Base-by-base conservation (phyloP, 2,329 filamentous ascomycete genomes). In the Lecanoromycetidae sp. region DNA sequence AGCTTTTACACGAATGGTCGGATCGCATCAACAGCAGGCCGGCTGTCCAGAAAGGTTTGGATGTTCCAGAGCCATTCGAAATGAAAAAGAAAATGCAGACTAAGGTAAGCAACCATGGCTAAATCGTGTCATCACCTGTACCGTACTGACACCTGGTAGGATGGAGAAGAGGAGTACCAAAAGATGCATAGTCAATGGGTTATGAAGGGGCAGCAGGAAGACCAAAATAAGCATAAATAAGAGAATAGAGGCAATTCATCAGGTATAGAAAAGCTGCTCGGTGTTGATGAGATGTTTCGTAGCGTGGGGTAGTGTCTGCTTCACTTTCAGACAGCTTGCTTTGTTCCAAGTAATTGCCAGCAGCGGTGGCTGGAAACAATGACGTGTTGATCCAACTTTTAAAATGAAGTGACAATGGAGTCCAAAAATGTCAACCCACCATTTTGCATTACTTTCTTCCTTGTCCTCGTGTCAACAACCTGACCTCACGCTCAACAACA, bases 121-220 rank as follows among this genome's bases (percentile, higher is more conserved):
- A 2, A 30, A 20, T 26, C 10, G 9, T 27, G 8, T 30, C 15
- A 45, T 19, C 25, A 27, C 6, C 10, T n/a, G n/a, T n/a, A n/a
- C 5, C 27, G 17, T 26, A 33, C 36, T 49, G 22, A 51, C 20
- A 15, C 0, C 20, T 12, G 27, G 8, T 23, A 51, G 51, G 51
- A 63, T 46, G 61, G 60, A 2, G 60, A 60, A 52, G 58, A 63
- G 52, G 58, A 60, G 51, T 63, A 61, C 58, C 59, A 59, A 20
- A 62, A 58, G 51, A 52, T 62, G 57, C 61, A 66, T 56, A 57
- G 52, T 33, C 57, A 58, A 44, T 63, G 61, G 61, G 57, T 62
- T 4, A 63, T 65, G 60, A 55, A 63, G 50, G 62, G 62, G 10
- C 61, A 65, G 58, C 56, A 66, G 50, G 57, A 57, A 27, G 64